A percentile compares a stretch with the other conserved stretches of the same genome.
phyloP scores from a whole-genome alignment of 768 basidiomycete species.

The Boletus fagicola region DNA sequence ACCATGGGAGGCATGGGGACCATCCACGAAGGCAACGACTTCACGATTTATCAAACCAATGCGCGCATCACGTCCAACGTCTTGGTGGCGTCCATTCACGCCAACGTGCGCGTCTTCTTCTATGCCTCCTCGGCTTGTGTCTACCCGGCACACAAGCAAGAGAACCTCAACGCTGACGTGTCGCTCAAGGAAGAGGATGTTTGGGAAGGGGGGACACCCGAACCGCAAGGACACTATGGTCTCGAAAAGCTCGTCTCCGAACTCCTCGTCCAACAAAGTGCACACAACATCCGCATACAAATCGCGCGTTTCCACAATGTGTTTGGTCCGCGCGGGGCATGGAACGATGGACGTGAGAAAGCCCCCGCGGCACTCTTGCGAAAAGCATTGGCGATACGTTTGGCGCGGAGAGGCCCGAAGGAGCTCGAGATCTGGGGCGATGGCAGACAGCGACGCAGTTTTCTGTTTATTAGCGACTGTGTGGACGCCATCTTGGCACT shows the following conservation, averaged over 20 bases:
- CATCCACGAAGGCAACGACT: constrained; percentile 51
- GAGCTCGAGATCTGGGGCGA: constrained; percentile 58
- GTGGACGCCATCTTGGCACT: constrained; percentile 49
- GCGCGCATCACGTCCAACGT: constrained; percentile 50
- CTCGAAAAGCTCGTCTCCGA: constrained; percentile 56
- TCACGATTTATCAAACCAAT: constrained; percentile 49
- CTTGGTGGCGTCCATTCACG: constrained; percentile 37
- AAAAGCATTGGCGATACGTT: constrained; percentile 42
- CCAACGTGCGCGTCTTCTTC: constrained; percentile 45
- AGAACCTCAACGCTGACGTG: constrained; percentile 31
- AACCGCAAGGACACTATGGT: constrained; percentile 57
- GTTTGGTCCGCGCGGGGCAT: constrained; percentile 53
- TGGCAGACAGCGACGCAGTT: constrained; percentile 52
- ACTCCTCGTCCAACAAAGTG: constrained; percentile 38
- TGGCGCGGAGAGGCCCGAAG: constrained; percentile 2
- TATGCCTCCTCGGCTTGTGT: constrained; percentile 62
- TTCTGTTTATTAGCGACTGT: constrained; percentile 54
- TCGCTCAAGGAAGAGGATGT: constrained; percentile 48
- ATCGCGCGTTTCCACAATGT: constrained; percentile 61
- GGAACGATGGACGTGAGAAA: constrained; percentile 56
- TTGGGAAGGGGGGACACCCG: constrained; percentile 38
- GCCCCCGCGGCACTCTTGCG: constrained; percentile 56
- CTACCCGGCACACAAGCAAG: constrained; percentile 48
- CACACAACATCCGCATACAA: constrained; percentile 36
- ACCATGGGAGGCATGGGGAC: constrained; percentile 67